These are phyloP conservation scores for Colletotrichum chrysophilum DNA, from an alignment of 2,329 filamentous ascomycete species.

Conservation along the genomic window DNA sequence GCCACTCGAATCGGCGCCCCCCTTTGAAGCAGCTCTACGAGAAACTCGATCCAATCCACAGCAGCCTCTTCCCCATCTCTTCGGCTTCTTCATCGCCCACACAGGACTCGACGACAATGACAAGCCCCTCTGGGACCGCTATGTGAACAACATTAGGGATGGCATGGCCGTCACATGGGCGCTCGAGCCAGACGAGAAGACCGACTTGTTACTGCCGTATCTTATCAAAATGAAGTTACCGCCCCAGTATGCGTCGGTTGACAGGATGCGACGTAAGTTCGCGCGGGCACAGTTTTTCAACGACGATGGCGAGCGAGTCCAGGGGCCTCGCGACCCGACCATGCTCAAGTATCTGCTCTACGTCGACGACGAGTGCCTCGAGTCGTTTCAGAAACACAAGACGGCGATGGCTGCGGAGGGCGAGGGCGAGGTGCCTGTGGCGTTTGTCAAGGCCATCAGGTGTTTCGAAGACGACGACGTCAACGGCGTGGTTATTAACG, in stretches of 20 bases:
- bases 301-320: background rate
- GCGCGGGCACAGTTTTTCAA: background rate
- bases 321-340: background rate
- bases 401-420: background rate
- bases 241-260: background rate
- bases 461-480: background rate
- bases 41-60: background rate
- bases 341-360: background rate
- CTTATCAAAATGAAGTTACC: background rate
- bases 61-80: background rate
- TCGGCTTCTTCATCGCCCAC: background rate
- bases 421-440: background rate
- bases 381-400: background rate
- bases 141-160: background rate
- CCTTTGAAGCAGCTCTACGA: background rate
- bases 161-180: background rate
- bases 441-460: background rate
- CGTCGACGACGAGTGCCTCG: background rate
- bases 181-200: background rate
- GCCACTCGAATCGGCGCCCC: background rate
- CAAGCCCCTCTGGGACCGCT: background rate
- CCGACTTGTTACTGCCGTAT: background rate
- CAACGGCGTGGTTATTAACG: accelerated
- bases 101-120: background rate
- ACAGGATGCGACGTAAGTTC: background rate